A percentile compares a stretch with the other conserved stretches of the same genome.
phyloP scores from a whole-genome alignment of 169 alveolate genomes.

The Babesia bigemina region DNA sequence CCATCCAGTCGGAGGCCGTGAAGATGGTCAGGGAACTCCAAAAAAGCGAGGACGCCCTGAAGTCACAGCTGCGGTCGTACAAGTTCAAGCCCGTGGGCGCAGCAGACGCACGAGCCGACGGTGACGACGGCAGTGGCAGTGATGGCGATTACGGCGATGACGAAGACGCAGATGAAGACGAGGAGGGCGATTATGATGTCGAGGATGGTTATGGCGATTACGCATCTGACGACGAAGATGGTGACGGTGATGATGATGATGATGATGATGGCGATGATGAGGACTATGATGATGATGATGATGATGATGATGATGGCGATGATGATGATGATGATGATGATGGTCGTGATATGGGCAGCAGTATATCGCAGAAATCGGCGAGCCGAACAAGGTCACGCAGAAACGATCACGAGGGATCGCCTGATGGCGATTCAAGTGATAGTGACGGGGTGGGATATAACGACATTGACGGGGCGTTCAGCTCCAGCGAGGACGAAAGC shows the following conservation, averaged over 20 bases:
- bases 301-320: constrained; percentile 19
- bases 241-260: constrained; percentile 60
- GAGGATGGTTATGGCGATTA: constrained; percentile 20
- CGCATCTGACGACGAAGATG: constrained; percentile 20
- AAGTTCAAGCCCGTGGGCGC: constrained; percentile 11
- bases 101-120: not conserved
- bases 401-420: constrained; percentile 9
- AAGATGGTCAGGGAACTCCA: constrained; percentile 89
- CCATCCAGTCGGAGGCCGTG: constrained; percentile 78
- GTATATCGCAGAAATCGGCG: not conserved
- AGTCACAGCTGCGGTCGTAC: constrained; percentile 14
- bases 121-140: constrained; percentile 13
- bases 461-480: not conserved
- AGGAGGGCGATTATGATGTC: constrained; percentile 12
- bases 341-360: not conserved
- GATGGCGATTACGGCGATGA: constrained; percentile 12
- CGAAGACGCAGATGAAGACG: constrained; percentile 36
- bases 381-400: not conserved
- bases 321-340: not conserved
- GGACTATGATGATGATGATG: constrained; percentile 44
- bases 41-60: constrained; percentile 49
- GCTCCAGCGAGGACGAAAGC: constrained; percentile 71
- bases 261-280: constrained; percentile 41
- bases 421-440: constrained; percentile 71
- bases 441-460: constrained; percentile 83